A percentile compares a stretch with the other conserved stretches of the same genome.
These are phyloP conservation scores for Umbilicus rupestris DNA, from an alignment of 164 flowering plant species.

Conservation along the genomic window DNA sequence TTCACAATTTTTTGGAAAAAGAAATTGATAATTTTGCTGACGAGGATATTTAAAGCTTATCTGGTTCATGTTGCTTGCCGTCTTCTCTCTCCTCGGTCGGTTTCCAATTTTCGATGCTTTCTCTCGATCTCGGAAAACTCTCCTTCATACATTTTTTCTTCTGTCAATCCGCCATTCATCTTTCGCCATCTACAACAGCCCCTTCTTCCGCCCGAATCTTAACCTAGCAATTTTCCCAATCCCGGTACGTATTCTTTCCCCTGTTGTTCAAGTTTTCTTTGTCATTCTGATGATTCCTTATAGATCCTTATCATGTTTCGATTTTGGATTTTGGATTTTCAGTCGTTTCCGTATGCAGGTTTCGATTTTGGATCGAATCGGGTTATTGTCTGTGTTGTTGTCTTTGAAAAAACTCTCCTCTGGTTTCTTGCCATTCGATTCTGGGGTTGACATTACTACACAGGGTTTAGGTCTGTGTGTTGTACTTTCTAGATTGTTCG, in stretches of 20 bases:
- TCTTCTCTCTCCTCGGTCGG: conserved; percentile 1
- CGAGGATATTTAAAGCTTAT: too few relatives aligned
- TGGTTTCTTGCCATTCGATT: too few relatives aligned
- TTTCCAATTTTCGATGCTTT: neutral
- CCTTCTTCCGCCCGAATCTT: too few relatives aligned
- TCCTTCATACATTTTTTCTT: neutral
- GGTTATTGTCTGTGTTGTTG: neutral
- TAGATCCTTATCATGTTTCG: neutral
- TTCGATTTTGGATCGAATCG: neutral
- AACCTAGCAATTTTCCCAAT: neutral
- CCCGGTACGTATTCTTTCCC: neutral
- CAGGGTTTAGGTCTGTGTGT: neutral
- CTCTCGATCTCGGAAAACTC: neutral
- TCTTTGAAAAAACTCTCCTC: neutral
- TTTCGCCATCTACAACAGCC: neutral
- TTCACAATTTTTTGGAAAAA: too few relatives aligned
- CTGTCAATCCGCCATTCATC: neutral
- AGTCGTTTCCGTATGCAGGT: neutral
- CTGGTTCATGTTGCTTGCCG: too few relatives aligned
- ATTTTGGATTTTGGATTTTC: neutral
- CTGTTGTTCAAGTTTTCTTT: neutral
- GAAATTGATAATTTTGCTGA: too few relatives aligned
- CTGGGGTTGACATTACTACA: too few relatives aligned
- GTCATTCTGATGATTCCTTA: neutral
- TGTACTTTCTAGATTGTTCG: neutral